Evolutionary conservation across 805 yeast species (phyloP).

Genomic region (Nakazawaea molendinolei): DNA sequence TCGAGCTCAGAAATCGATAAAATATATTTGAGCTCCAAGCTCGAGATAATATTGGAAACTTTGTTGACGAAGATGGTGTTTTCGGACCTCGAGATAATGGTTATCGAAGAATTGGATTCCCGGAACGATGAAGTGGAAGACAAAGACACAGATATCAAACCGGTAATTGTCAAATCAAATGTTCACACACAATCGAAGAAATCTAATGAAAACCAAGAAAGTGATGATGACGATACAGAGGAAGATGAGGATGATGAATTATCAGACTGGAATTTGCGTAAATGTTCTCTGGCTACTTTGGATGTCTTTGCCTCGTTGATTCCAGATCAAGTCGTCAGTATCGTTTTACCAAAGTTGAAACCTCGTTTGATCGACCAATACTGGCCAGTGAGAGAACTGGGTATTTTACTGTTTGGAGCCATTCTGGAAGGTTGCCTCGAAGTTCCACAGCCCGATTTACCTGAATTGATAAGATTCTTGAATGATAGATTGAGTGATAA

Average conservation of each 20-base stretch:
- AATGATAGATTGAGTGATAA: constrained; percentile 71
- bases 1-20: constrained; percentile 56
- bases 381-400: constrained; percentile 92
- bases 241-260: constrained; percentile 63
- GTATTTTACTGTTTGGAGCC: constrained; percentile 93
- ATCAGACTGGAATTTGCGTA: constrained; percentile 84
- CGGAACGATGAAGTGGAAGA: constrained; percentile 76
- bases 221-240: constrained; percentile 63
- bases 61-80: constrained; percentile 80
- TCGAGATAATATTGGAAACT: constrained; percentile 66
- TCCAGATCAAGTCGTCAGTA: constrained; percentile 60
- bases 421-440: constrained; percentile 84
- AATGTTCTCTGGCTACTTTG: constrained; percentile 90
- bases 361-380: constrained; percentile 58
- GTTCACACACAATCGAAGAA: constrained; percentile 24
- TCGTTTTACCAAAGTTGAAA: constrained; percentile 70
- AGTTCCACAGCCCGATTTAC: constrained; percentile 62
- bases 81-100: constrained; percentile 70
- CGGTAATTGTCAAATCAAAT: constrained; percentile 62
- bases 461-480: constrained; percentile 76
- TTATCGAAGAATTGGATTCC: constrained; percentile 57
- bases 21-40: constrained; percentile 49
- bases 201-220: constrained; percentile 21
- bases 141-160: constrained; percentile 81
- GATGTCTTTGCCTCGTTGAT: constrained; percentile 68